phyloP scores from a whole-genome alignment of 2,329 filamentous ascomycete species.

The Tolypocladium album region DNA sequence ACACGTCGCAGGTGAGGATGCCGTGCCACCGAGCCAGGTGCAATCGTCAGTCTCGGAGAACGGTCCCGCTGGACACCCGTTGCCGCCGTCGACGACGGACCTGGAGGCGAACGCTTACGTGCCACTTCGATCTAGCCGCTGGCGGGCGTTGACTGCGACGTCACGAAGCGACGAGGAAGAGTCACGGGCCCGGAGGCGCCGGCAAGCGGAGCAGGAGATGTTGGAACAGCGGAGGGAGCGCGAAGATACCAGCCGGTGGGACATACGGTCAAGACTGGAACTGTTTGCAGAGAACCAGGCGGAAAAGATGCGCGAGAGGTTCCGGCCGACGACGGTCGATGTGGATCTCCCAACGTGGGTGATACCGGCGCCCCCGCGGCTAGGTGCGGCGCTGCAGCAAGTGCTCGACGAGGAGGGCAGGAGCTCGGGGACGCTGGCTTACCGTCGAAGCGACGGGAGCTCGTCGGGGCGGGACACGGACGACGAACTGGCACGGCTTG shows the following conservation, averaged over 20 bases:
- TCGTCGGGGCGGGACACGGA: conserved; percentile 7
- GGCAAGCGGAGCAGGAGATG: neutral
- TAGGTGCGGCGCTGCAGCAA: conserved; percentile 43
- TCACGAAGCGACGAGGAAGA: neutral
- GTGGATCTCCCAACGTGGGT: conserved; percentile 47
- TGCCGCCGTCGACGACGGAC: conserved; percentile 10
- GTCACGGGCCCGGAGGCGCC: neutral
- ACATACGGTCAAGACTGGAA: conserved; percentile 45
- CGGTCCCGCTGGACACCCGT: conserved; percentile 8
- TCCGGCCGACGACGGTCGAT: conserved; percentile 42
- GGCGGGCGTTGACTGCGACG: conserved; percentile 8
- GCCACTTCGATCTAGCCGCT: conserved; percentile 13
- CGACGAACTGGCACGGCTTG: conserved; percentile 3
- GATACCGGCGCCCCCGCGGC: conserved; percentile 51
- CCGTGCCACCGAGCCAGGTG: neutral
- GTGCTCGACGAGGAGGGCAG: conserved; percentile 43
- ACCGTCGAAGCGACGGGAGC: conserved; percentile 10
- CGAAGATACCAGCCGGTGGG: conserved; percentile 33
- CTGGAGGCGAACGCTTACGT: conserved; percentile 15
- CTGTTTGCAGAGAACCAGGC: conserved; percentile 51
- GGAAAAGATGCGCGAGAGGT: conserved; percentile 46
- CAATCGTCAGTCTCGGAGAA: conserved; percentile 5
- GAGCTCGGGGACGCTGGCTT: conserved; percentile 3
- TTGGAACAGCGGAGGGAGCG: conserved; percentile 3
- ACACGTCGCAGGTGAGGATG: conserved; percentile 15